Base-by-base conservation (phyloP, 2,329 filamentous ascomycete species). In the Boeremia lycopersici region DNA sequence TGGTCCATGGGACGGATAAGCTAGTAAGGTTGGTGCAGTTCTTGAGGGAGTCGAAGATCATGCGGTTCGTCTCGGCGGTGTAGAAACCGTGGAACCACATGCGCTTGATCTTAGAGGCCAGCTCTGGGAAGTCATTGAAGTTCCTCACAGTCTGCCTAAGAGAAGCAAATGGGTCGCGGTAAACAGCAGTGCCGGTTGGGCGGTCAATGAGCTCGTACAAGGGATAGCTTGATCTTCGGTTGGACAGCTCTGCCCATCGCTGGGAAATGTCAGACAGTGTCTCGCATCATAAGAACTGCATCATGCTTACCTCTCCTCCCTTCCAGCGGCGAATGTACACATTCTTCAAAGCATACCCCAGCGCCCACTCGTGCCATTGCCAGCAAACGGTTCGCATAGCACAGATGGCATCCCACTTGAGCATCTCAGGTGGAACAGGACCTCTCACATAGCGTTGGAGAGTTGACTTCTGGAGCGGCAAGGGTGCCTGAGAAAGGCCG, bases 81-180 rank as follows among this genome's bases (percentile, higher is more conserved):
- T 83, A 79, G 67, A 83, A 82, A 44, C 81, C 81, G 53, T 83
- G 79, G 67, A 84, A 82, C 80, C 81, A 83, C 63, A 84, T 74
- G 40, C 81, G 78, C 50, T 77, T 78, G 50, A 83, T 80, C 62
- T 81, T 76, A 19, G 73, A 70, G 3, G 80, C 80, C 9, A 82
- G 71, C 28, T 74, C 67, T 1, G 81, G 78, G 44, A 76, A 77
- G 34, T 74, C 62, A 31, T 71, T 68, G 63, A 83, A 79, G 23
- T 82, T 76, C 30, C 71, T 68, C 17, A 78, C 75, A 4, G 81
- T 82, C 33, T 77, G 72, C 67, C 76, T 77, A 46, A 84, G 73
- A 1, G 78, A 79, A 47, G 74, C 72, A 67, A 79, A 82, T 0
- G 81, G 81, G 65, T 83, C 79, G 45, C 79, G 79, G 68, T 81